Percentiles rank a stretch among this genome's conserved stretches.
These are phyloP conservation scores for Solanum lycopersicoides DNA, from an alignment of 257 asterid species.

Conservation along the genomic window DNA sequence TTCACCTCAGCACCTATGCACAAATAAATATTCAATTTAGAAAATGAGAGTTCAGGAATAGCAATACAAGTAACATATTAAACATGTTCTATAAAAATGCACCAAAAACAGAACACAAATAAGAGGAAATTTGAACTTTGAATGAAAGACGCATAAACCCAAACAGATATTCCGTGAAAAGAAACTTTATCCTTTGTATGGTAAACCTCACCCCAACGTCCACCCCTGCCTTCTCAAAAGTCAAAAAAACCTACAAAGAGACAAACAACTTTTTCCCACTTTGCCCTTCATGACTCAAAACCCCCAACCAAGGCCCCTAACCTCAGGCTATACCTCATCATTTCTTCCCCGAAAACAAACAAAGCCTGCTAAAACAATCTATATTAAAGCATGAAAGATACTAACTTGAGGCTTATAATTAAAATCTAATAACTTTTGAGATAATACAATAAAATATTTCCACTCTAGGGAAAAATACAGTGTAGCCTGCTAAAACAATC, in stretches of 20 bases:
- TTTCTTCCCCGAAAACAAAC: neutral
- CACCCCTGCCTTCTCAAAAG: neutral
- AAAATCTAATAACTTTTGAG: neutral
- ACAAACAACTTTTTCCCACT: neutral
- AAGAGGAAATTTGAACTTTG: neutral
- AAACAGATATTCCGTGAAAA: neutral
- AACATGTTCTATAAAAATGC: neutral
- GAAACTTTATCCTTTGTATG: neutral
- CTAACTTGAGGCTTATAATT: neutral
- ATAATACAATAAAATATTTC: neutral
- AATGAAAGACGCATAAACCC: neutral
- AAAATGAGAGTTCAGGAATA: neutral
- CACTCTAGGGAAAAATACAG: neutral
- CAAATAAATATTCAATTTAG: neutral
- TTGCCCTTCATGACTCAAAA: neutral
- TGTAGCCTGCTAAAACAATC: neutral
- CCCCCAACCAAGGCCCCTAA: neutral
- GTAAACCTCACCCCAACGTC: neutral
- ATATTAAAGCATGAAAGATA: neutral
- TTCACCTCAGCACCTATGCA: constrained; percentile 9
- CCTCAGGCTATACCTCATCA: neutral
- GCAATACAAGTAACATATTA: neutral
- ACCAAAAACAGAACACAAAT: neutral
- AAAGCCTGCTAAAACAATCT: neutral
- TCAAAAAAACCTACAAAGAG: neutral